Base-by-base conservation (phyloP, 2,329 filamentous ascomycete species). In the Talaromyces amestolkiae region DNA sequence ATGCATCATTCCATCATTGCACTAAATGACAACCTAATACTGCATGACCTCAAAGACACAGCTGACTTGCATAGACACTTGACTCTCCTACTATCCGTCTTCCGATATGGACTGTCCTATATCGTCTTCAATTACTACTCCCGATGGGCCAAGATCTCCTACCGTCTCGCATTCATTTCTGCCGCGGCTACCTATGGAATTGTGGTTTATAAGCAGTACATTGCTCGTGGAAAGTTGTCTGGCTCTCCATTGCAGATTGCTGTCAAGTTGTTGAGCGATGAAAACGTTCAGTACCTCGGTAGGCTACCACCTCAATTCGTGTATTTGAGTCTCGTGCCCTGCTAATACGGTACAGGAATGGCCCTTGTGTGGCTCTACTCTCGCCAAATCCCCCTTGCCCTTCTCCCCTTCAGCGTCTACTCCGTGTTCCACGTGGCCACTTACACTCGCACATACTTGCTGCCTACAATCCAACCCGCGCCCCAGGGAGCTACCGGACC, bases 271-370 rank as follows among this genome's bases (percentile, higher is more conserved):
- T 83, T 90, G 65, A 84, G 87, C 13, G 95, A 99, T 77, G 95
- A 99, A 85, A 99, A 99, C 79, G 92, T 99, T 61, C 95, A 98
- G 81, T 99, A 99, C 78, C 86, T 99, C 68, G 84, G 95, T 98
- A 86, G 92, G 77, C 56, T 19, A 2, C 22, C 31, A 15, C 31
- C 11, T 24, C 27, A 31, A 31, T 31, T 31, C 27, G 27, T 6
- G 13, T 5, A 1, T 27, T 13, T 9, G 51, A 35, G 64, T 69
- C 67, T 37, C 63, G 49, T 33, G 63, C 68, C 19, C 47, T 41
- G 41, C 27, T 43, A 74, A 33, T n/a, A n/a, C 8, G 31, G 35
- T 15, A 22, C 17, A 96, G 93, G 87, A 73, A 93, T 98, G 91
- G 93, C 93, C 65, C 85, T 98, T 68, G 87, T 98, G 73, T 99